A percentile compares a stretch with the other conserved stretches of the same genome.
phyloP scores from a whole-genome alignment of 306 rosid genomes.

The Cucurbita maxima region DNA sequence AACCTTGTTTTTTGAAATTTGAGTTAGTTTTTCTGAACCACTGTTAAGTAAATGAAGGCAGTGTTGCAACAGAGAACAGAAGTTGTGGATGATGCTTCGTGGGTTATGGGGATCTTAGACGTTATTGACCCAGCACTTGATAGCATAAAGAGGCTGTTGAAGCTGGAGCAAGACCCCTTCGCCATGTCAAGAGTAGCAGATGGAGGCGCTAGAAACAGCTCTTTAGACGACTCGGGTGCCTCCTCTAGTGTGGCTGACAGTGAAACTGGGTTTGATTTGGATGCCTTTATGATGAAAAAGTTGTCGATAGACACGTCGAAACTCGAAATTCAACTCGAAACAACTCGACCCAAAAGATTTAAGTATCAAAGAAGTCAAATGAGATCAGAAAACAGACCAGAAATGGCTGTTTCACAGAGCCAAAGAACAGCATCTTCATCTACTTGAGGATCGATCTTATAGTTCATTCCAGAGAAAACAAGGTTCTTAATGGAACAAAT shows the following conservation, averaged over 20 bases:
- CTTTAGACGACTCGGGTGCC: slow-evolving; percentile 15
- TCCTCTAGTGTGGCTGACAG: slow-evolving; percentile 16
- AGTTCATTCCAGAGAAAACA: neutral
- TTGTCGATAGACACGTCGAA: slow-evolving; percentile 51
- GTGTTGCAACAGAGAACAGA: slow-evolving; percentile 59
- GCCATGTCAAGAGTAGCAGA: slow-evolving; percentile 5
- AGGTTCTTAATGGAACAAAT: neutral
- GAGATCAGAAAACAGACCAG: slow-evolving; percentile 20
- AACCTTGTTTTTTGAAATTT: neutral
- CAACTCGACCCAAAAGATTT: slow-evolving; percentile 22
- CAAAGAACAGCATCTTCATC: neutral
- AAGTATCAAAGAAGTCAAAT: slow-evolving; percentile 29
- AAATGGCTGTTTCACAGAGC: slow-evolving; percentile 6
- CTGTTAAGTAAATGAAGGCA: slow-evolving; percentile 7
- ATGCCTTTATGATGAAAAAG: slow-evolving; percentile 44
- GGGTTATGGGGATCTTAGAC: slow-evolving; percentile 86
- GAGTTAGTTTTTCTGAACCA: neutral
- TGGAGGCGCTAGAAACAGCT: slow-evolving; percentile 16
- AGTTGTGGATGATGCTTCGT: slow-evolving; percentile 91
- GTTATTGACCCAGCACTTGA: slow-evolving; percentile 84
- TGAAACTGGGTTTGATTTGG: slow-evolving; percentile 48
- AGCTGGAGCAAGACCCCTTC: slow-evolving; percentile 37
- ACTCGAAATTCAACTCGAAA: slow-evolving; percentile 43
- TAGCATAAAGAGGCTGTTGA: slow-evolving; percentile 59
- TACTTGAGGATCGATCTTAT: neutral